Evolutionary conservation across 2,329 filamentous ascomycete genomes (phyloP), one percentile per base, ranked within the genome.

Genomic region (Fusarium austroafricanum): DNA sequence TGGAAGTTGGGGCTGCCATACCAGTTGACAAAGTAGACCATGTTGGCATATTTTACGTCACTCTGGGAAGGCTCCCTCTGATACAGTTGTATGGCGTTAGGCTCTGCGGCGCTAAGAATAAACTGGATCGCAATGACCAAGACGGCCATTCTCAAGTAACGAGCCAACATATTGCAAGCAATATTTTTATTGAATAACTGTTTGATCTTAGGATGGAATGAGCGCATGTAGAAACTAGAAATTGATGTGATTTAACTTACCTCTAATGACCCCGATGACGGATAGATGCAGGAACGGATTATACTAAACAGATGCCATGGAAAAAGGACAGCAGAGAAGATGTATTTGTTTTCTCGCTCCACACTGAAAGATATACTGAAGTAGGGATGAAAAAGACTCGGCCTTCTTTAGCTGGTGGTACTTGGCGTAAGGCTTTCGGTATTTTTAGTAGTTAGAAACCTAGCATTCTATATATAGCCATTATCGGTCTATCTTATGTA

Each of bases 1-100:
- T 9, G 21, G 21, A n/a, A 26, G 12, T 17, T n/a, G 21, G 21
- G 39, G 21, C 20, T 35, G 20, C 10, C 29, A 49, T 39, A 50
- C 46, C 46, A 50, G 37, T 50, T 50, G 12, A 39, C 23, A 29
- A 50, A 50, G 46, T 50, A 50, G n/a, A 50, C 35, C 33, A 50
- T 39, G 9, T 50, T 50, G 33, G n/a, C 46, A 29, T 50, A 50
- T 39, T 15, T 17, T 38, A 14, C 33, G 18, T 38, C 45, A 15
- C 45, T 28, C 15, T 49, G 10, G 0, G 33, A 23, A 38, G 45
- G 21, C 3, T 28, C 31, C 21, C 20, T 49, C 15, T 15, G 45
- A 49, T 37, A 28, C 21, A n/a, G 20, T 28, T 49, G 45, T 3
- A 35, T 8, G 21, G 31, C 45, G 15, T 28, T 26, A 38, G 21